A percentile compares a stretch with the other conserved stretches of the same genome.
phyloP scores from a whole-genome alignment of 2,329 filamentous ascomycete genomes.

The Fusarium sp. region DNA sequence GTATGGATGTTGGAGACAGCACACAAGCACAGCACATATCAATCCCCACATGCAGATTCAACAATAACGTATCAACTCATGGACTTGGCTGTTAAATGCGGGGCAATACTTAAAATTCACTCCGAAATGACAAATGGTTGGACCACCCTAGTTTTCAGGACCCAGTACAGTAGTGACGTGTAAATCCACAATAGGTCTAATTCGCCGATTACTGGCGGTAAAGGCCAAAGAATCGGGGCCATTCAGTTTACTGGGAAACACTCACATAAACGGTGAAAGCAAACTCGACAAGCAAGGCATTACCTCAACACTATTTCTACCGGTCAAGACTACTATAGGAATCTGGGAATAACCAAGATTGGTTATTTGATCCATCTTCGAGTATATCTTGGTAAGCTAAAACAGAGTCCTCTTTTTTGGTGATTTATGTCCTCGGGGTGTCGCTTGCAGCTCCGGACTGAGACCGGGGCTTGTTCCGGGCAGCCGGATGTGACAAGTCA shows the following conservation, averaged over 20 bases:
- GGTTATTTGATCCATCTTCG: no score
- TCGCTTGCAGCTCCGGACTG: no score
- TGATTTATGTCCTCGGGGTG: no score
- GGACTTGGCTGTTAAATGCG: not conserved
- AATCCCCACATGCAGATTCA: not conserved
- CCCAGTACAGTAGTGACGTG: not conserved
- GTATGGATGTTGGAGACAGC: not conserved
- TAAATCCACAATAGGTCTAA: not conserved
- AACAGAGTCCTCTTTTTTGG: no score
- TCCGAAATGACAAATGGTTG: not conserved
- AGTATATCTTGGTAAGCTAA: no score
- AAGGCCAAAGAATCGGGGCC: not conserved
- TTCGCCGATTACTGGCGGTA: not conserved
- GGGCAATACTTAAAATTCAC: not conserved
- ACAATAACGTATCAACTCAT: not conserved
- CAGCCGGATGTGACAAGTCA: no score
- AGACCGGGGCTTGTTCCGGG: no score
- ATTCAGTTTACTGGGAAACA: not conserved
- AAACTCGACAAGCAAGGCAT: not conserved
- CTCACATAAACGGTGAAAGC: not conserved
- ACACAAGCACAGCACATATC: not conserved
- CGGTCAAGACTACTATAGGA: no score
- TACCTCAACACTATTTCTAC: not conserved
- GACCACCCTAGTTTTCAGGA: not conserved
- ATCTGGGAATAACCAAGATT: no score